These are phyloP conservation scores for Geotrichum fermentans DNA, from an alignment of 1,139 yeast genomes.

Conservation along the genomic window DNA sequence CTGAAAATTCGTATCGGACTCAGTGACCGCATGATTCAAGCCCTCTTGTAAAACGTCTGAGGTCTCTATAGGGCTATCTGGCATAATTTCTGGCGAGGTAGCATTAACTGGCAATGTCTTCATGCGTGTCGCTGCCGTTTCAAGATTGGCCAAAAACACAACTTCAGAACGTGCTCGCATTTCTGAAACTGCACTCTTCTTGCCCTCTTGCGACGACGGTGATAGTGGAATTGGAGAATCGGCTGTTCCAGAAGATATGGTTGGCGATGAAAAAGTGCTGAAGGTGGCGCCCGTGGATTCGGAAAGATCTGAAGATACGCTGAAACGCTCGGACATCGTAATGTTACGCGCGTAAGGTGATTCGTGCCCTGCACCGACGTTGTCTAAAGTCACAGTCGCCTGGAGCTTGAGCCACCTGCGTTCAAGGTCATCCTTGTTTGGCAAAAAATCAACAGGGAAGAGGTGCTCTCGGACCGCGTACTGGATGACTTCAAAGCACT, in stretches of 20 bases:
- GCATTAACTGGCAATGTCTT: neutral
- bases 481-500: conserved; percentile 6
- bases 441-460: neutral
- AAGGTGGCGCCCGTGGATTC: neutral
- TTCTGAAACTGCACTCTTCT: too few species aligned
- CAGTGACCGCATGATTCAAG: neutral
- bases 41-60: neutral
- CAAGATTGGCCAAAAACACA: neutral
- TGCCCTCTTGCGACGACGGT: neutral
- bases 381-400: neutral
- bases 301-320: neutral
- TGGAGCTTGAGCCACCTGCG: neutral
- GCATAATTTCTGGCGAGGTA: neutral
- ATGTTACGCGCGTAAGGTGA: neutral
- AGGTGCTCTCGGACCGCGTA: neutral
- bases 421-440: neutral
- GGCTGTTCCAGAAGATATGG: neutral
- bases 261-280: neutral
- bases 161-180: neutral
- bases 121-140: neutral
- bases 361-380: neutral
- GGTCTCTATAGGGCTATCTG: neutral
- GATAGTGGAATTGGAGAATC: neutral
- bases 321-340: neutral
- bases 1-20: neutral